phyloP scores from a whole-genome alignment of 2,329 filamentous ascomycete species.

The Emergomyces orientalis region DNA sequence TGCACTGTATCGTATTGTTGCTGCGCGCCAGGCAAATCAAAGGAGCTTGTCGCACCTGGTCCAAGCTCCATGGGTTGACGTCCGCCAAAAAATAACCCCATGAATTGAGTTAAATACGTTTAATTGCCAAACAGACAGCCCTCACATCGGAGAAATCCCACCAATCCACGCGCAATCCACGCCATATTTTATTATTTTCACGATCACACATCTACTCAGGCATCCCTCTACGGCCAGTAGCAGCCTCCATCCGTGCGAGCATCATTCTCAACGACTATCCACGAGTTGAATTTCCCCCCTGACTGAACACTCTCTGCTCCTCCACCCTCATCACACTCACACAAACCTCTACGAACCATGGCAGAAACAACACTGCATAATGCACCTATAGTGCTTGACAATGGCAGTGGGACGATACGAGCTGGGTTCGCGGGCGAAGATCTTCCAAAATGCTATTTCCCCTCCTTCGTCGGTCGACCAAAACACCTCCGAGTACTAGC shows the following conservation, averaged over 20 bases:
- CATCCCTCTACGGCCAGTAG: not conserved
- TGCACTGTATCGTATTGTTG: not conserved
- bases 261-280: conserved; percentile 10
- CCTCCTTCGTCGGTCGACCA: conserved; percentile 90
- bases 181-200: not conserved
- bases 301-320: too few species aligned
- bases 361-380: conserved; percentile 71
- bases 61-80: conserved; percentile 33
- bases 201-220: not conserved
- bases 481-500: conserved; percentile 92
- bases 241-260: not conserved
- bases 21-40: not conserved
- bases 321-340: conserved; percentile 13
- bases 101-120: too few species aligned
- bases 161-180: not conserved
- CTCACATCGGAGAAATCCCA: not conserved
- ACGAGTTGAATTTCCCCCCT: conserved; percentile 8
- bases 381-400: conserved; percentile 96
- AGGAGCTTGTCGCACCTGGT: conserved; percentile 19
- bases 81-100: too few species aligned
- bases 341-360: conserved; percentile 39
- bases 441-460: conserved; percentile 91
- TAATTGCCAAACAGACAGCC: not conserved
- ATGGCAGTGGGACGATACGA: conserved; percentile 94
- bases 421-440: conserved; percentile 96